phyloP scores from a whole-genome alignment of 495 filamentous ascomycete genomes.

The Elasticomyces elasticus region DNA sequence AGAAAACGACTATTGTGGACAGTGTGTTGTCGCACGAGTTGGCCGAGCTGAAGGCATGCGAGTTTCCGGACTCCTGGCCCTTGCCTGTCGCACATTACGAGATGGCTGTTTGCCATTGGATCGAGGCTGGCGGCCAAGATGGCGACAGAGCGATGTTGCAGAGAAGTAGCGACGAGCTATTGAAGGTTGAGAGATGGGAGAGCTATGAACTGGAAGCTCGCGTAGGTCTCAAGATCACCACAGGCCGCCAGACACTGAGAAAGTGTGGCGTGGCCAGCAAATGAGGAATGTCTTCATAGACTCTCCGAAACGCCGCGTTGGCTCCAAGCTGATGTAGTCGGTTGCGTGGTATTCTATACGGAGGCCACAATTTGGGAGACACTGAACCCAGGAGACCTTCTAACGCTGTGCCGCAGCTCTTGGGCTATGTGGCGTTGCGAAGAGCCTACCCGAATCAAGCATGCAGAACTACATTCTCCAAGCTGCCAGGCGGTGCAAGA shows the following conservation, averaged over 20 bases:
- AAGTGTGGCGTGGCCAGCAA: slow-evolving; percentile 44
- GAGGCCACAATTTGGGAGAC: too few species aligned
- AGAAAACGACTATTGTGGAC: slow-evolving; percentile 48
- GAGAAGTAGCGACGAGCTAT: slow-evolving; percentile 62
- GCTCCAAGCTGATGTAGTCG: too few species aligned
- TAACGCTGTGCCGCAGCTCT: too few species aligned
- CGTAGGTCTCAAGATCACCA: slow-evolving; percentile 75
- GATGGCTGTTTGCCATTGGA: slow-evolving; percentile 74
- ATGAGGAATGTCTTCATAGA: too few species aligned
- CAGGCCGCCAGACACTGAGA: slow-evolving; percentile 64
- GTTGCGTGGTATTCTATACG: too few species aligned
- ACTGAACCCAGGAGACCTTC: too few species aligned
- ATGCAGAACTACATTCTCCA: too few species aligned
- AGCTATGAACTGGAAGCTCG: slow-evolving; percentile 77
- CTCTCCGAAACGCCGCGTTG: too few species aligned
- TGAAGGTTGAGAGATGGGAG: slow-evolving; percentile 77
- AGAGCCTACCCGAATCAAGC: too few species aligned
- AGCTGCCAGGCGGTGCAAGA: too few species aligned
- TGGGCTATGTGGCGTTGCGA: too few species aligned
- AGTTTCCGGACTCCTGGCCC: slow-evolving; percentile 60
- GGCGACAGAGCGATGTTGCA: slow-evolving; percentile 43
- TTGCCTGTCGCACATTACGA: slow-evolving; percentile 78
- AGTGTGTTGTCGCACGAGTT: slow-evolving; percentile 53
- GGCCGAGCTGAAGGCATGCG: slow-evolving; percentile 43
- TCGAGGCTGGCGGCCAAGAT: slow-evolving; percentile 37